Evolutionary conservation across 129 eudicot genomes (phyloP).

Genomic region (Glebionis coronaria): DNA sequence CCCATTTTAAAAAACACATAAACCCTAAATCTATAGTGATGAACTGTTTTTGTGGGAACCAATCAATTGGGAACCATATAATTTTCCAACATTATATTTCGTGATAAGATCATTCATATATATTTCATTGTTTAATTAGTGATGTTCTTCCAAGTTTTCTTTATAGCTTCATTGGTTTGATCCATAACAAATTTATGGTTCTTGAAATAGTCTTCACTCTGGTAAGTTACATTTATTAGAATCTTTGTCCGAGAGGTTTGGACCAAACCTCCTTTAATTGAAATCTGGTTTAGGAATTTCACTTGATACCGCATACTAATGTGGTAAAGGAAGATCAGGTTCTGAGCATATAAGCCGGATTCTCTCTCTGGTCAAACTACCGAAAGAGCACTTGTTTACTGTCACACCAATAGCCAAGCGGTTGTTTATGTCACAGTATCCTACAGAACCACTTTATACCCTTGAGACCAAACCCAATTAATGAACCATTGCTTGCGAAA

Average conservation of each 20-base stretch:
- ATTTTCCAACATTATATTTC: too few species aligned
- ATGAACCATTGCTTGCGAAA: constrained; percentile 43
- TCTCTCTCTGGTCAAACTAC: constrained; percentile 56
- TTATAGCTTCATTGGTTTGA: too few species aligned
- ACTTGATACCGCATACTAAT: constrained; percentile 37
- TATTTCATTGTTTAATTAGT: too few species aligned
- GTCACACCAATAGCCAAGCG: constrained; percentile 74
- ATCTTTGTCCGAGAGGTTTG: background rate
- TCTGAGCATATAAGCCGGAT: constrained; percentile 70
- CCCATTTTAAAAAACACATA: too few species aligned
- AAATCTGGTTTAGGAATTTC: constrained; percentile 30
- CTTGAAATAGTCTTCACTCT: too few species aligned
- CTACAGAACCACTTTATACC: constrained; percentile 91
- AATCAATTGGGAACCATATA: too few species aligned
- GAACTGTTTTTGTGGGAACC: too few species aligned
- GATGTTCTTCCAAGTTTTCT: too few species aligned
- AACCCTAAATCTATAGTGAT: too few species aligned
- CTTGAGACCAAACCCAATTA: constrained; percentile 69
- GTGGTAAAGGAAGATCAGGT: constrained; percentile 60
- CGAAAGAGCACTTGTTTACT: constrained; percentile 63
- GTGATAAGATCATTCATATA: too few species aligned
- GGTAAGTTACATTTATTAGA: too few species aligned
- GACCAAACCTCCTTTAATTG: constrained; percentile 41
- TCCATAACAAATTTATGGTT: too few species aligned
- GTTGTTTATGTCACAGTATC: constrained; percentile 57